phyloP scores from a whole-genome alignment of 2,329 filamentous ascomycete species.

The Penicillium corylophilum region DNA sequence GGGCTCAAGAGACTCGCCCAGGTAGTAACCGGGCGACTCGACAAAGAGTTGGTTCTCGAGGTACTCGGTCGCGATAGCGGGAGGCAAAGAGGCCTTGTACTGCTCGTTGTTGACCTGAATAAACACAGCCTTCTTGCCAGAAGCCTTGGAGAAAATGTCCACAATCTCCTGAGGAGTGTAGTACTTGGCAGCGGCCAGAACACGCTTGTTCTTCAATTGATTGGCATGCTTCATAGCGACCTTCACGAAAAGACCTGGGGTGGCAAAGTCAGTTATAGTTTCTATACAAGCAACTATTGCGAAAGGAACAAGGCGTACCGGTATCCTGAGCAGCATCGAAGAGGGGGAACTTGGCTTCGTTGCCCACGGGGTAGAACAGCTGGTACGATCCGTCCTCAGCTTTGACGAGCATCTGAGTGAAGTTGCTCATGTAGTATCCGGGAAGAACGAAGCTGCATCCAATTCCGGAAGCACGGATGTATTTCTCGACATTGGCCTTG shows the following conservation, averaged over 20 bases:
- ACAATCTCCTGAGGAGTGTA: constrained; percentile 43
- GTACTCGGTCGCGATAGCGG: constrained; percentile 45
- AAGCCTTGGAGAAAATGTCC: constrained; percentile 39
- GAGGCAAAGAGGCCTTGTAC: constrained; percentile 28
- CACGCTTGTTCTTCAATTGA: constrained; percentile 43
- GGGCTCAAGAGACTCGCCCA: constrained; percentile 36
- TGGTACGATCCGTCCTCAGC: constrained; percentile 8
- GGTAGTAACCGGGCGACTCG: constrained; percentile 55
- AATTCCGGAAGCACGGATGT: constrained; percentile 36
- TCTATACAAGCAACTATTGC: too few species aligned
- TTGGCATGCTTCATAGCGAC: constrained; percentile 41
- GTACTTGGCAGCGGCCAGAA: constrained; percentile 47
- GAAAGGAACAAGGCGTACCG: constrained; percentile 43
- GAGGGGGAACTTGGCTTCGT: constrained; percentile 8
- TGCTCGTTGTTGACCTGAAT: constrained; percentile 21
- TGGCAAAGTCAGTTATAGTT: not conserved
- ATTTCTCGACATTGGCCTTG: constrained; percentile 42
- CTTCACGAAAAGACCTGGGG: constrained; percentile 27
- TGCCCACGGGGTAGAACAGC: constrained; percentile 5
- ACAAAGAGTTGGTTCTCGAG: constrained; percentile 56
- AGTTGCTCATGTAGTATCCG: constrained; percentile 43
- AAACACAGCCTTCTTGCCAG: constrained; percentile 38
- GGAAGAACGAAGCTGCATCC: constrained; percentile 43
- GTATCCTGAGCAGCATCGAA: constrained; percentile 36
- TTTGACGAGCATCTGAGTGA: constrained; percentile 5